These are phyloP conservation scores for Prunus mume DNA, from an alignment of 306 rosid genomes.

Conservation along the genomic window DNA sequence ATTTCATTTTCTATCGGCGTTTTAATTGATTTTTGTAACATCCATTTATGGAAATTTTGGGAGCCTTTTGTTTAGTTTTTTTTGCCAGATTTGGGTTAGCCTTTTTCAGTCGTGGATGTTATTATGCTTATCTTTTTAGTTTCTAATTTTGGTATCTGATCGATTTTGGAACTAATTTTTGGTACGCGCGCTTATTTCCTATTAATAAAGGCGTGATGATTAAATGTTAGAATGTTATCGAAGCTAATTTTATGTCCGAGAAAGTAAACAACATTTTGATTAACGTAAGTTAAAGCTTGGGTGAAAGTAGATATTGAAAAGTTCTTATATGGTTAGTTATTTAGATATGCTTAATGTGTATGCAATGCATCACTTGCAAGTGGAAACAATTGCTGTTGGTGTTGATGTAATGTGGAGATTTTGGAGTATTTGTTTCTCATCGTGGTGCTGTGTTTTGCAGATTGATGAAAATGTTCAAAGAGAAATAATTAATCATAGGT, in stretches of 20 bases:
- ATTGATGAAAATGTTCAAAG: slow-evolving; percentile 91
- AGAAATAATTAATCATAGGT: slow-evolving; percentile 92
- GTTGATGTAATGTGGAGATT: neutral
- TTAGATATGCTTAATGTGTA: neutral
- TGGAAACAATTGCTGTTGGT: neutral
- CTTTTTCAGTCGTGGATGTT: slow-evolving; percentile 10
- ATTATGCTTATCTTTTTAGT: slow-evolving; percentile 16
- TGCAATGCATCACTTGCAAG: neutral
- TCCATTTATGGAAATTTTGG: neutral
- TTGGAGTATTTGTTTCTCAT: slow-evolving; percentile 10
- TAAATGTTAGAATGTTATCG: neutral
- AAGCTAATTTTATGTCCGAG: neutral
- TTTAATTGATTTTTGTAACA: neutral
- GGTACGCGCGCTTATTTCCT: neutral
- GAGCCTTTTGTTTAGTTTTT: neutral
- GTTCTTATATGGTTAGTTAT: neutral
- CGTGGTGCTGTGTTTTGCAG: slow-evolving; percentile 42
- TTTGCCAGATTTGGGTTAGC: neutral
- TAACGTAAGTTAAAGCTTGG: neutral
- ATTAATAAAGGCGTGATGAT: neutral
- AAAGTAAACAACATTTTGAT: neutral
- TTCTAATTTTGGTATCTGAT: slow-evolving; percentile 20
- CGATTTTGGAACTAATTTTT: slow-evolving; percentile 5
- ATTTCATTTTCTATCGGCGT: neutral
- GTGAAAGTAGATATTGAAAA: neutral